Percentiles rank a stretch among this genome's conserved stretches.
Conservation (phyloP, 2,329 filamentous ascomycete species). For the Apiospora aurea region DNA sequence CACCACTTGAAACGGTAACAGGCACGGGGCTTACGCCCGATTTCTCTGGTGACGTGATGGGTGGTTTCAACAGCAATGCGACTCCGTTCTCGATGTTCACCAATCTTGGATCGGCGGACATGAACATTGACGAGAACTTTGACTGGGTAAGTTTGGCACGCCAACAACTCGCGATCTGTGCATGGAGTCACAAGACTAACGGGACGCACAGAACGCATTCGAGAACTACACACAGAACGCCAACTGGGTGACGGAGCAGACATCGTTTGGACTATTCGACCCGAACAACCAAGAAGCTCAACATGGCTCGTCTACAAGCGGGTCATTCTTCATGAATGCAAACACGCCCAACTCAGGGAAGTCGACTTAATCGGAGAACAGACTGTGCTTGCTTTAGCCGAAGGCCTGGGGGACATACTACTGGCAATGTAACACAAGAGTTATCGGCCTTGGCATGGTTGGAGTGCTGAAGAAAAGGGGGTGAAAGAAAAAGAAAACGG, state of each 20-base stretch:
- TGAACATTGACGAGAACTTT: constrained; percentile 59
- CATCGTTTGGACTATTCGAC: constrained; percentile 58
- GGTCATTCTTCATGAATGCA: constrained; percentile 41
- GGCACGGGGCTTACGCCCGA: constrained; percentile 46
- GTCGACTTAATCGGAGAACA: constrained; percentile 16
- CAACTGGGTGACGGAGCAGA: constrained; percentile 58
- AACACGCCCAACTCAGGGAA: constrained; percentile 33
- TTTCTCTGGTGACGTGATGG: constrained; percentile 44
- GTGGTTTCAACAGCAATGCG: constrained; percentile 42
- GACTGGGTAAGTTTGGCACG: constrained; percentile 60
- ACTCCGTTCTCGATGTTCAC: constrained; percentile 63
- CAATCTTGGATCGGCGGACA: constrained; percentile 47
- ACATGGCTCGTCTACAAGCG: constrained; percentile 38
- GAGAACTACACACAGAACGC: constrained; percentile 65
- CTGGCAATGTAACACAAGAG: background rate
- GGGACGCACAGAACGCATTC: constrained; percentile 54
- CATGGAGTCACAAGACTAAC: background rate
- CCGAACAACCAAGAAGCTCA: constrained; percentile 38
- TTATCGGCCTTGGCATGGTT: background rate
- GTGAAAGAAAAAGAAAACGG: background rate
- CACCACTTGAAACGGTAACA: constrained; percentile 54
- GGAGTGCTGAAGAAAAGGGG: background rate
- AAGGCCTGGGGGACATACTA: background rate
- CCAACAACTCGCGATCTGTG: constrained; percentile 34
- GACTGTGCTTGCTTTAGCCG: background rate